Base-by-base conservation (phyloP, 331 rosid species). In the Spiraea crenata region DNA sequence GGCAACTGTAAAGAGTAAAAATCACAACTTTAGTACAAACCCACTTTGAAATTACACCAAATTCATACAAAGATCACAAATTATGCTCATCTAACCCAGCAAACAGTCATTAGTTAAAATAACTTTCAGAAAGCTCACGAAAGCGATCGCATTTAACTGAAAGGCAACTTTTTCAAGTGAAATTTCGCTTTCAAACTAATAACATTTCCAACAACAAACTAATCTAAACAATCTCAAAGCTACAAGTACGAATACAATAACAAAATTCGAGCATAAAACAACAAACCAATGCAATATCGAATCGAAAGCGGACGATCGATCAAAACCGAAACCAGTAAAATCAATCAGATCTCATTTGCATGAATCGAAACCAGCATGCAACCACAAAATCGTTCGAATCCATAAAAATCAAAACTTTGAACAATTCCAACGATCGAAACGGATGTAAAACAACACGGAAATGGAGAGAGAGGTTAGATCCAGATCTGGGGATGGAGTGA, bases 401-500 rank as follows among this genome's bases (percentile, higher is more conserved):
- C 11, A 19, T 46, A 37, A 67, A 74, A 71, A 3, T 25, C 31
- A 25, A 1, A 25, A 25, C 31, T 25, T 25, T 25, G 31, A 46
- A 5, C 5, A 42, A 45, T 16, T 17, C 19, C 20, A 40, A 2
- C 19, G 38, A 34, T 58, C 3, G 19, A 41, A 58, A 67, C 16
- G 45, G 54, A 68, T 1, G 12, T n/a, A n/a, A 19, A 4, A 39
- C 9, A n/a, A 11, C 19, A 50, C 42, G 58, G 19, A 40, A 12
- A 52, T n/a, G n/a, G n/a, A n/a, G n/a, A n/a, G n/a, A 19, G 9
- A 15, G 9, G 44, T 67, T 4, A 64, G 85, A 85, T 83, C 85
- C 86, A 85, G 91, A 90, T 90, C 90, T 82, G 64, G 20, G 77
- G 61, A 17, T 49, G 38, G 44, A 63, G 68, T 73, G 41, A 74